Percentiles rank a stretch among this genome's conserved stretches.
These are phyloP conservation scores for Cyanidiococcus yangmingshanensis DNA, from an alignment of 23 red algal genomes.

Conservation along the genomic window DNA sequence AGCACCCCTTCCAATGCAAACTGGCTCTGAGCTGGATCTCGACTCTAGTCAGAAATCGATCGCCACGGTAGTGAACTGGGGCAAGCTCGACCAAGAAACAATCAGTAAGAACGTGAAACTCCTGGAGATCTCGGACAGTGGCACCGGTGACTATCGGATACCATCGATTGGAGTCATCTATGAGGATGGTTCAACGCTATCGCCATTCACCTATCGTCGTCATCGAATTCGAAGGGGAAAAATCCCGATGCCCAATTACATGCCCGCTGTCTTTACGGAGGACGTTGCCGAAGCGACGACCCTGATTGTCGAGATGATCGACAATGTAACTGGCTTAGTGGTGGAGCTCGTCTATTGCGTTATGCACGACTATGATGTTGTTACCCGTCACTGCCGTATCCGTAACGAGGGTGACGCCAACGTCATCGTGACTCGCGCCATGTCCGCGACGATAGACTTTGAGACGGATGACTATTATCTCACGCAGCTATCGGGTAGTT, in stretches of 20 bases:
- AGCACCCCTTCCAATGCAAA: neutral
- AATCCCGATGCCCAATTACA: conserved; percentile 33
- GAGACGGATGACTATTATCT: conserved; percentile 78
- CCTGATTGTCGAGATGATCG: conserved; percentile 83
- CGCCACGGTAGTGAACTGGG: conserved; percentile 44
- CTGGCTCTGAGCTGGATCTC: conserved; percentile 6
- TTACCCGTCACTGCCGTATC: conserved; percentile 57
- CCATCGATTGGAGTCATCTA: conserved; percentile 63
- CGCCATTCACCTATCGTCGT: conserved; percentile 62
- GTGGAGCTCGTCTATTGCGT: conserved; percentile 71
- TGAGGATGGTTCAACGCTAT: conserved; percentile 63
- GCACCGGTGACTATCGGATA: conserved; percentile 84
- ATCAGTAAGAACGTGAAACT: conserved; percentile 87
- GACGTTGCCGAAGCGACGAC: conserved; percentile 67
- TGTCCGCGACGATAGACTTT: conserved; percentile 87
- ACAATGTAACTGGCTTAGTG: conserved; percentile 44
- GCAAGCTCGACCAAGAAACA: conserved; percentile 71
- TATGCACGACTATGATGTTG: conserved; percentile 84
- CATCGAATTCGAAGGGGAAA: conserved; percentile 75
- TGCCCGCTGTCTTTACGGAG: conserved; percentile 67
- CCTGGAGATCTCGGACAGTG: conserved; percentile 82
- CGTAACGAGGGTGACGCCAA: conserved; percentile 44
- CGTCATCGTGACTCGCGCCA: conserved; percentile 43
- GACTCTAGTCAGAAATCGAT: neutral
- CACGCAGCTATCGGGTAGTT: conserved; percentile 87